Evolutionary conservation across 306 rosid species (phyloP), one percentile per base, ranked within the genome.

Genomic region (Purshia tridentata): DNA sequence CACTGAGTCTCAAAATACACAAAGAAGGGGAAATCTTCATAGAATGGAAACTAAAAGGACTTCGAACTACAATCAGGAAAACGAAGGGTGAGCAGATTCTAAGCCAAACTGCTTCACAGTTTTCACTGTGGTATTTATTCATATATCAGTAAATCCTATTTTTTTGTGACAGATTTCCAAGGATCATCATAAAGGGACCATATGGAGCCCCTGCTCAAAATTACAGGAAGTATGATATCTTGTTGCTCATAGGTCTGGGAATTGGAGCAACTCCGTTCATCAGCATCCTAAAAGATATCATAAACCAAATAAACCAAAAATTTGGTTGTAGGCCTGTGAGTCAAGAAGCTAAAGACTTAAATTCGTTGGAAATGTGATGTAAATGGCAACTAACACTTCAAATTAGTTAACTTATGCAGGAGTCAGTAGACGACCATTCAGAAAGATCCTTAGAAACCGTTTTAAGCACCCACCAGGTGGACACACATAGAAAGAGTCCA

Each of bases 231-330:
- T 93, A 77, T 74, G 97, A 93, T 80, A 90, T 88, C 69, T 93
- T 93, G 69, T 76, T 91, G 79, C 97, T 91, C 45, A 63, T 93
- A 42, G 98, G 98, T 41, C 88, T 91, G 9, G 98, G 98, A 59
- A 93, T 91, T 10, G 97, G 98, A 7, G 98, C 98, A 23, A 93
- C 98, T 13, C 98, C 98, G 41, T 88, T 91, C 92, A 81, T 93
- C 80, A 93, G 98, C 81, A 89, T 93, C 76, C 29, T 88, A 22
- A 93, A 93, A 75, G 98, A 93, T 81, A 72, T 91, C 76, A 67
- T 93, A 75, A 86, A 88, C 81, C 47, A 77, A 55, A 82, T 93
- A 85, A 81, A 74, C 78, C 46, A 18, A 62, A 10, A 14, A 40
- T 51, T 51, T 58, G 71, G 73, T 22, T 48, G 42, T 59, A 19